These are phyloP conservation scores for Hymenoscyphus linearis DNA, from an alignment of 2,329 filamentous ascomycete species.

Conservation along the genomic window DNA sequence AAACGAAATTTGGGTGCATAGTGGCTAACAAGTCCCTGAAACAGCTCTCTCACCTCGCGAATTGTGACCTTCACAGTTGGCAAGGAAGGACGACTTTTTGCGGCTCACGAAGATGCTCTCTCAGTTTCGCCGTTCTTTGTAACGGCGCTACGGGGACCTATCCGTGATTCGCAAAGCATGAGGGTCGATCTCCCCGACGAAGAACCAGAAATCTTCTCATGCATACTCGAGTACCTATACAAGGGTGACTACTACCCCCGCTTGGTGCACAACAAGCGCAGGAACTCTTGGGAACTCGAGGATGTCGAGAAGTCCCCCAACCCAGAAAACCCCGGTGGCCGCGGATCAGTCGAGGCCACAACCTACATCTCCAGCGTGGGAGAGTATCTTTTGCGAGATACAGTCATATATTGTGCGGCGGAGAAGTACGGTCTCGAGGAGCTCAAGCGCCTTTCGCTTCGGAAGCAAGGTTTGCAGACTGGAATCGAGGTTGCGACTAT, in stretches of 20 bases:
- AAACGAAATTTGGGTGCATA: constrained; percentile 8
- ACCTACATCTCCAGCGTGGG: constrained; percentile 62
- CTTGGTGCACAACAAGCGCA: constrained; percentile 79
- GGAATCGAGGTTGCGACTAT: constrained; percentile 91
- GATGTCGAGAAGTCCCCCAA: constrained; percentile 39
- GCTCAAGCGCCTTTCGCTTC: constrained; percentile 75
- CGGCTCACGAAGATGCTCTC: constrained; percentile 83
- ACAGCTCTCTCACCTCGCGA: constrained; percentile 54
- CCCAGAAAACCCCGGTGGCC: constrained; percentile 39
- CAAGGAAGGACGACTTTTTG: constrained; percentile 80
- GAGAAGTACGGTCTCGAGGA: constrained; percentile 79
- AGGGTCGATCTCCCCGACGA: constrained; percentile 78
- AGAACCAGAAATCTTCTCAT: constrained; percentile 88
- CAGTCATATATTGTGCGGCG: constrained; percentile 84
- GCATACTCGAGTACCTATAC: constrained; percentile 93
- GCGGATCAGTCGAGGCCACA: constrained; percentile 58
- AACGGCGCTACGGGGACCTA: constrained; percentile 56
- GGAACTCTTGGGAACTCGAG: constrained; percentile 83
- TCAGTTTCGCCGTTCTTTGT: constrained; percentile 75
- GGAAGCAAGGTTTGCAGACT: constrained; percentile 87
- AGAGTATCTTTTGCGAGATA: constrained; percentile 75
- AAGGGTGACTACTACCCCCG: constrained; percentile 59
- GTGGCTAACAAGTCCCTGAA: constrained; percentile 12
- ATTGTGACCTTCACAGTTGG: constrained; percentile 79
- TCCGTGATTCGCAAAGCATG: constrained; percentile 56